phyloP scores from a whole-genome alignment of 2,329 filamentous ascomycete species.

The Huntiella abstrusa region DNA sequence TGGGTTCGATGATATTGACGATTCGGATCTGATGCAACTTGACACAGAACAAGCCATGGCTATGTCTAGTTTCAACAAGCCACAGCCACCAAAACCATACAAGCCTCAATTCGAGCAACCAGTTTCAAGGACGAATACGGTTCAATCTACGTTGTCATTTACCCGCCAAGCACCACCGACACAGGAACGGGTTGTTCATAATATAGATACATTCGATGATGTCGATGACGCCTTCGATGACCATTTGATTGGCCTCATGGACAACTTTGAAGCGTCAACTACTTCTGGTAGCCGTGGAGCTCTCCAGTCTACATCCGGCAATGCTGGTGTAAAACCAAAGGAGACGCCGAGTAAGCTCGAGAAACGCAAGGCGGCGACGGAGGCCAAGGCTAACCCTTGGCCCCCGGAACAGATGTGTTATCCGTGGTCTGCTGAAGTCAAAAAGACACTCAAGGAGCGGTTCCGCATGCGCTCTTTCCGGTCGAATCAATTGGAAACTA shows the following conservation, averaged over 20 bases:
- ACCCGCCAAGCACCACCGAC: background rate
- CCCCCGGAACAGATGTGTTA: constrained; percentile 40
- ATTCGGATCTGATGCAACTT: constrained; percentile 7
- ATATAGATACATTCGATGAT: constrained; percentile 10
- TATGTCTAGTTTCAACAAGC: background rate
- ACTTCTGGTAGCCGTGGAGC: constrained; percentile 15
- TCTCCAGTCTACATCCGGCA: constrained; percentile 1
- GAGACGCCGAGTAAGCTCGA: constrained; percentile 20
- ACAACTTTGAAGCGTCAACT: constrained; percentile 15
- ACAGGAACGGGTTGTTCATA: background rate
- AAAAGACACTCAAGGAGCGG: constrained; percentile 55
- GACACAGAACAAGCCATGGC: constrained; percentile 1
- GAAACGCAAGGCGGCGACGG: constrained; percentile 16
- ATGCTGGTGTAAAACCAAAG: constrained; percentile 20
- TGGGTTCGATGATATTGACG: constrained; percentile 10
- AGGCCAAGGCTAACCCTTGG: constrained; percentile 18
- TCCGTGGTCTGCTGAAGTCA: constrained; percentile 76
- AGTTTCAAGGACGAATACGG: background rate
- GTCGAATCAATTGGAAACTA: constrained; percentile 81
- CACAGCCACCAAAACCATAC: background rate
- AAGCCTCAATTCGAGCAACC: background rate
- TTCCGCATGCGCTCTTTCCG: constrained; percentile 80
- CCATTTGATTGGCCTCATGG: constrained; percentile 12
- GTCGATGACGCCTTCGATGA: constrained; percentile 9
- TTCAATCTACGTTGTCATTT: background rate